Base-by-base conservation (phyloP, 352 stramenopile genomes). In the Thalassiosira hispida region DNA sequence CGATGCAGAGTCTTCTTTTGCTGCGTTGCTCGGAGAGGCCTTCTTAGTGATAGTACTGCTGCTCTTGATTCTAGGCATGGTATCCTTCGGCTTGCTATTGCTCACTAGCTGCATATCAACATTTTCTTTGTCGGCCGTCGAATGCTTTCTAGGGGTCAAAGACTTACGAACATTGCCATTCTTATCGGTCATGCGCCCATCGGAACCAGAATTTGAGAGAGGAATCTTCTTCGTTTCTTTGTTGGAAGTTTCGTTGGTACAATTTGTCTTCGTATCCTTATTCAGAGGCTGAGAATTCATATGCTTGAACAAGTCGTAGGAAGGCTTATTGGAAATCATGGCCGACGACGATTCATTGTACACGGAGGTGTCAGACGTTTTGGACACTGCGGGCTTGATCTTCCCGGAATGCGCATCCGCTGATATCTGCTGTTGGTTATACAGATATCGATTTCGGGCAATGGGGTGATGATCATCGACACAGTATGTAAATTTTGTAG, bases 241-340 rank as follows among this genome's bases (percentile, higher is more conserved):
- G 7, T 14, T 18, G 16, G 20, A n/a, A 57, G 20, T 27, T 2
- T 57, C n/a, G 3, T 27, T 52, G 42, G 42, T 12, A 42, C 35
- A 18, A 27, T 8, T 27, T 57, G 1, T 27, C 20, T 57, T 57
- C 16, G 49, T 31, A 49, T 51, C 31, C 18, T 53, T 53, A 38
- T 55, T 33, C 22, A 73, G 20, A 40, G 68, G 57, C 6, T 69
- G 62, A n/a, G 31, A 64, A 59, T 51, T 77, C 57, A 70, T 77
- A 25, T 64, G 49, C 35, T 77, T 20, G 16, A 64, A 70, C 12
- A 77, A 40, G 31, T 76, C 57, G 25, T 55, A 75, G 0, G 66
- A 67, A 52, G 53, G 22, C 20, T 49, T 29, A 25, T 59, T 27
- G 14, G 16, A 25, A 9, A 20, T 16, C 2, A 2, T 49, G 5